phyloP scores from a whole-genome alignment of 495 filamentous ascomycete genomes.

The Thozetella sp. region DNA sequence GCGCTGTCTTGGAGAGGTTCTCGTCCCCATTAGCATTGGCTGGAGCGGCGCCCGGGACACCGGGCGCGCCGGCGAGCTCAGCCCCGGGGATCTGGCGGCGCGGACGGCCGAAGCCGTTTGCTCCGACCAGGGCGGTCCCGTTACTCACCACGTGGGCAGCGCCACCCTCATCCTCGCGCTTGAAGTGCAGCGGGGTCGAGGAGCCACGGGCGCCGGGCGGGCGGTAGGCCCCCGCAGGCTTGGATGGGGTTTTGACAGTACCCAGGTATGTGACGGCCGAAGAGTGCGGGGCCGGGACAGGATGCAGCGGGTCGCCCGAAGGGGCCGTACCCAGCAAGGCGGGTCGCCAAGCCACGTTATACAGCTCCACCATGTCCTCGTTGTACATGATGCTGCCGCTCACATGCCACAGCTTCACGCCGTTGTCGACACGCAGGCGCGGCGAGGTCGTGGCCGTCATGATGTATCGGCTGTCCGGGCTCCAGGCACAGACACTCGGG shows the following conservation, averaged over 20 bases:
- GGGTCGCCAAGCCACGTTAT: slow-evolving; percentile 90
- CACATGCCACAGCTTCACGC: slow-evolving; percentile 93
- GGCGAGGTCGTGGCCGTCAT: slow-evolving; percentile 96
- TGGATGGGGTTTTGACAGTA: slow-evolving; percentile 87
- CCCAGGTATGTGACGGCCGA: slow-evolving; percentile 83
- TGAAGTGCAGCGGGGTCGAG: slow-evolving; percentile 89
- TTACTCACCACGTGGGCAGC: slow-evolving; percentile 83
- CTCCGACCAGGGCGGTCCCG: slow-evolving; percentile 63
- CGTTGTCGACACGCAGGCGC: slow-evolving; percentile 93
- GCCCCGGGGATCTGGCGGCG: slow-evolving; percentile 57
- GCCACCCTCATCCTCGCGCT: slow-evolving; percentile 95
- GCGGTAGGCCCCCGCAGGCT: slow-evolving; percentile 92
- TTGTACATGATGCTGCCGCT: slow-evolving; percentile 90
- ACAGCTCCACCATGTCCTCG: slow-evolving; percentile 90
- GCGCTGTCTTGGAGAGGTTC: slow-evolving; percentile 78
- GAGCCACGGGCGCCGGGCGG: slow-evolving; percentile 94
- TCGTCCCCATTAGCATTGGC: slow-evolving; percentile 67
- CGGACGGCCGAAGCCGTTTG: slow-evolving; percentile 79
- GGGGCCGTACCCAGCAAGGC: slow-evolving; percentile 61
- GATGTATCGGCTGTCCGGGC: slow-evolving; percentile 91
- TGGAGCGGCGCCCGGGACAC: slow-evolving; percentile 78
- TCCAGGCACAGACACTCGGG: slow-evolving; percentile 93
- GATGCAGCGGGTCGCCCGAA: slow-evolving; percentile 71
- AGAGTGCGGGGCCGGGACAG: slow-evolving; percentile 77
- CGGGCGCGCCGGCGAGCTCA: slow-evolving; percentile 41